Conservation (phyloP, 192 early-diverging fungal species). For the Pilobolus umbonatus region DNA sequence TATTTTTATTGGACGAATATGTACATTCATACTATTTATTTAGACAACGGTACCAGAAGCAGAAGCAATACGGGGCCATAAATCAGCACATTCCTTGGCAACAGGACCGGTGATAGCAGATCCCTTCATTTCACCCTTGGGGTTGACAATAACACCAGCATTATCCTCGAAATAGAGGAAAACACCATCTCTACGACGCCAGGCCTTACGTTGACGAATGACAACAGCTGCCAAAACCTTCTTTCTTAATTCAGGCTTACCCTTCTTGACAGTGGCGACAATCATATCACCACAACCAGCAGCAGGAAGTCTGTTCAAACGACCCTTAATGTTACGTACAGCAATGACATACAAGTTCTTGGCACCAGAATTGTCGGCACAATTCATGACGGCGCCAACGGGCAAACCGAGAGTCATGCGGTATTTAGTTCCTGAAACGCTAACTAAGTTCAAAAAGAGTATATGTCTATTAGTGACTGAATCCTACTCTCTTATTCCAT, state of each 20-base stretch:
- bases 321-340: slow-evolving; percentile 92
- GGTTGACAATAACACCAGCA: slow-evolving; percentile 99
- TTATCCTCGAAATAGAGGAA: slow-evolving; percentile 99
- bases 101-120: slow-evolving; percentile 99
- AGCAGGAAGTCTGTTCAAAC: slow-evolving; percentile 95
- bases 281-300: slow-evolving; percentile 99
- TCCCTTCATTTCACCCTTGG: slow-evolving; percentile 17
- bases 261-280: slow-evolving; percentile 99
- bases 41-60: slow-evolving; percentile 69
- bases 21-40: too few species aligned
- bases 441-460: slow-evolving; percentile 30
- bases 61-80: slow-evolving; percentile 99
- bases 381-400: slow-evolving; percentile 96
- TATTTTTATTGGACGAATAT: too few species aligned
- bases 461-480: neutral
- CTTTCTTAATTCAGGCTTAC: slow-evolving; percentile 99
- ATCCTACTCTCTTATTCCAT: neutral
- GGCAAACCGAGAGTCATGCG: slow-evolving; percentile 98
- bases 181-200: slow-evolving; percentile 98
- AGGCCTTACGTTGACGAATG: slow-evolving; percentile 98
- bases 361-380: slow-evolving; percentile 99
- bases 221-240: slow-evolving; percentile 99
- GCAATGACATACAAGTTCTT: slow-evolving; percentile 99
- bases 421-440: slow-evolving; percentile 91
- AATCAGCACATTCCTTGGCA: slow-evolving; percentile 99